These are phyloP conservation scores for Aspergillus saccharolyticus DNA, from an alignment of 495 filamentous ascomycete genomes.

Conservation along the genomic window DNA sequence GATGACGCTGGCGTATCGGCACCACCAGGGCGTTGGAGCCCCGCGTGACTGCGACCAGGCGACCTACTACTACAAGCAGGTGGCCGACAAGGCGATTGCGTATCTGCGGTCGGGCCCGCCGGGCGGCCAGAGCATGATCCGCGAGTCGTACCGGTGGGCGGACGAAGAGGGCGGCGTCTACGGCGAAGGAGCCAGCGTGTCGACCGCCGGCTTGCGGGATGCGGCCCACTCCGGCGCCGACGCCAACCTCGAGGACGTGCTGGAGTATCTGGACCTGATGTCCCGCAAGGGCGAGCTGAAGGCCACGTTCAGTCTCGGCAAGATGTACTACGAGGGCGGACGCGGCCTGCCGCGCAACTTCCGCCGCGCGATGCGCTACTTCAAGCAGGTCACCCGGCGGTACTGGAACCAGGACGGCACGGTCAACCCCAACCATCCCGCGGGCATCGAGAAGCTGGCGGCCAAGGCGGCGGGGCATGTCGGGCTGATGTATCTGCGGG, in stretches of 20 bases:
- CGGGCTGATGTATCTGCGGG: constrained; percentile 87
- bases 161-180: constrained; percentile 93
- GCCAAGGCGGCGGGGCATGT: constrained; percentile 88
- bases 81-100: constrained; percentile 86
- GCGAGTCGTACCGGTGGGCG: constrained; percentile 69
- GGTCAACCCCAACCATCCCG: constrained; percentile 46
- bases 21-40: constrained; percentile 80
- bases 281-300: constrained; percentile 90
- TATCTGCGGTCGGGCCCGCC: constrained; percentile 87
- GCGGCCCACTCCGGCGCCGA: constrained; percentile 66
- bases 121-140: constrained; percentile 71
- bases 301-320: constrained; percentile 82
- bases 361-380: constrained; percentile 71
- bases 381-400: constrained; percentile 71
- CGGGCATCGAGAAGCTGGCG: constrained; percentile 73
- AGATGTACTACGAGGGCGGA: constrained; percentile 86
- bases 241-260: constrained; percentile 83
- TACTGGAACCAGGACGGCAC: constrained; percentile 82
- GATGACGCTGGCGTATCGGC: constrained; percentile 89
- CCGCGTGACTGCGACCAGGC: constrained; percentile 82
- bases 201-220: constrained; percentile 71
- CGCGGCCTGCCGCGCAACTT: constrained; percentile 69
- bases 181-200: constrained; percentile 88
- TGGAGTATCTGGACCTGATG: constrained; percentile 93
- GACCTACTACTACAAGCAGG: constrained; percentile 81